Evolutionary conservation across 345 rosid genomes (phyloP).

Genomic region (Hevea brasiliensis): DNA sequence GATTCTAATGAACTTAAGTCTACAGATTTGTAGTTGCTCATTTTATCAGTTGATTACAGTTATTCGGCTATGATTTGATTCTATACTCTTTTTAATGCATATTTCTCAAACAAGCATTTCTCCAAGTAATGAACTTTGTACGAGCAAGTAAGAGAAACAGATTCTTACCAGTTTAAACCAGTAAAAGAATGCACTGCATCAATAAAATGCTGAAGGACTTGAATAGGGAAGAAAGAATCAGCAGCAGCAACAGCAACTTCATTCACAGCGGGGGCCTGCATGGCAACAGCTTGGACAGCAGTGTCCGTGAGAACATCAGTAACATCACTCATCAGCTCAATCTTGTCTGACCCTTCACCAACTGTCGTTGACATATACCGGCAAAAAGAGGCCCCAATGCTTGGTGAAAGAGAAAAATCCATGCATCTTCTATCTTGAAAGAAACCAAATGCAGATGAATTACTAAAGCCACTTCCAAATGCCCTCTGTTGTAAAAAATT

Average conservation of each 20-base stretch:
- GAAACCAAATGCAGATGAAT: conserved; percentile 24
- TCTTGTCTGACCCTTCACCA: conserved; percentile 45
- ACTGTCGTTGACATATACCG: conserved; percentile 61
- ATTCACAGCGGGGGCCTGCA: conserved; percentile 55
- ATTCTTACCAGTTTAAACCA: conserved; percentile 62
- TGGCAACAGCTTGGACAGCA: conserved; percentile 44
- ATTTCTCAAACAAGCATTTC: no score
- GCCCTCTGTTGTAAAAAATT: conserved; percentile 40
- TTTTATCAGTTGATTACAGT: neutral
- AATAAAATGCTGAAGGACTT: conserved; percentile 64
- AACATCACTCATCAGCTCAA: conserved; percentile 47
- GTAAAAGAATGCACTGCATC: conserved; percentile 62
- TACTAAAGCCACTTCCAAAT: conserved; percentile 26
- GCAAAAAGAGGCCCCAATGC: conserved; percentile 38
- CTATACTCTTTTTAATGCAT: no score
- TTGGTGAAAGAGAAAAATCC: conserved; percentile 30
- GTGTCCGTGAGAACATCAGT: conserved; percentile 53
- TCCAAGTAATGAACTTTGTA: neutral
- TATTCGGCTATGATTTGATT: no score
- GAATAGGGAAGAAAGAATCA: conserved; percentile 66
- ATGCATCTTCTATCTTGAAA: conserved; percentile 30
- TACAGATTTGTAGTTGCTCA: neutral
- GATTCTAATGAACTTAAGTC: neutral
- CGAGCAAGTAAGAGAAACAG: neutral
- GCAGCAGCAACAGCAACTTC: conserved; percentile 79